These are phyloP conservation scores for Fusarium temperatum DNA, from an alignment of 2,329 filamentous ascomycete genomes.

Conservation along the genomic window DNA sequence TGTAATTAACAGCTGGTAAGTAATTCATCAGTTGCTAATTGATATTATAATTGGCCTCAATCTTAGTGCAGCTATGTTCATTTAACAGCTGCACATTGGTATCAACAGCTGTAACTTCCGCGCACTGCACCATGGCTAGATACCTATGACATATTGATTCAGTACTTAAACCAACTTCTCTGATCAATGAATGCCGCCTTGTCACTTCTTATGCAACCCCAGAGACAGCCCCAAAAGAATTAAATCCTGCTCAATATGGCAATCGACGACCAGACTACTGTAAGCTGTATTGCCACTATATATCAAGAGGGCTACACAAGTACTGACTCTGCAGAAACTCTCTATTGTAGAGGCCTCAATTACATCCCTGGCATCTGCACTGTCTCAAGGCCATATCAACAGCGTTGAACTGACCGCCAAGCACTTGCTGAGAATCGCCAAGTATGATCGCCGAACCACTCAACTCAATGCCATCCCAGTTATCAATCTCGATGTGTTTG, in stretches of 20 bases:
- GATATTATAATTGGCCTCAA: fast-evolving
- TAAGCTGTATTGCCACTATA: fast-evolving
- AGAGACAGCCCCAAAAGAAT: neutral
- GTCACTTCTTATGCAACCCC: neutral
- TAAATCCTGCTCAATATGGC: neutral
- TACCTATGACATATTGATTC: neutral
- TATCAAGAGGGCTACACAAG: neutral
- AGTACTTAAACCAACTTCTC: neutral
- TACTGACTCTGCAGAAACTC: neutral
- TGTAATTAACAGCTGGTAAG: neutral
- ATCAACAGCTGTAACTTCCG: neutral
- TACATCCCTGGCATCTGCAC: neutral
- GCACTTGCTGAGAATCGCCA: neutral
- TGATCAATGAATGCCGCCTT: neutral
- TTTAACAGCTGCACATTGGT: neutral
- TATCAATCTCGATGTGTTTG: neutral
- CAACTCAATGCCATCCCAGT: neutral
- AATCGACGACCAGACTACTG: neutral
- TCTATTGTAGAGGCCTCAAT: neutral
- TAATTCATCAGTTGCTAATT: neutral
- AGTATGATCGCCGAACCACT: neutral
- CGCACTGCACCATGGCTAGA: no score
- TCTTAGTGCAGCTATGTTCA: no score
- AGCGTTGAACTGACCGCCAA: neutral
- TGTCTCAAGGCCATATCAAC: neutral